Evolutionary conservation across 1,284 basidiomycete species (phyloP).

Genomic region (Malassezia sp.): DNA sequence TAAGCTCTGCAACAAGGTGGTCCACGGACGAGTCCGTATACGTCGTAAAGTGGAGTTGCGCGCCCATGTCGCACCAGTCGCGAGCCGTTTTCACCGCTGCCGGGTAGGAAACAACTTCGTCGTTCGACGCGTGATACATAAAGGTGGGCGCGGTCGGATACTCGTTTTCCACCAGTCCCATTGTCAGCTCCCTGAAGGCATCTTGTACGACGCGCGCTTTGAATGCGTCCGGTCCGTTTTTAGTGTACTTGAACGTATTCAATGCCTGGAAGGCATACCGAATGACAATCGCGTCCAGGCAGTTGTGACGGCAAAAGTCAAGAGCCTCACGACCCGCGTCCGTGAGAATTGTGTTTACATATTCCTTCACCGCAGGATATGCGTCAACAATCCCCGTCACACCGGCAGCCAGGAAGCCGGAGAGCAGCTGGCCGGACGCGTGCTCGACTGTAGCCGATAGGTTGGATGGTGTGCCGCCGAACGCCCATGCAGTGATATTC

Average conservation of each 20-base stretch:
- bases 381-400: constrained; percentile 21
- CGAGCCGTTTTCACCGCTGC: neutral
- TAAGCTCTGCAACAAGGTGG: no score
- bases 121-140: neutral
- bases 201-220: neutral
- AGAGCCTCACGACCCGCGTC: neutral
- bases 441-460: neutral
- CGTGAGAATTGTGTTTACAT: neutral
- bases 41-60: neutral
- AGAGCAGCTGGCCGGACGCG: constrained; percentile 2
- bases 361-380: constrained; percentile 2
- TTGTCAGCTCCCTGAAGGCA: neutral
- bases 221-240: no score
- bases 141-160: neutral
- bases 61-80: constrained; percentile 1
- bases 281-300: neutral
- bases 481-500: neutral
- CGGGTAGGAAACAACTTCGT: neutral
- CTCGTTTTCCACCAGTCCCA: neutral
- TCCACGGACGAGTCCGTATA: no score
- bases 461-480: constrained; percentile 1
- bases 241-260: no score
- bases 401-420: constrained; percentile 30
- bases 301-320: neutral
- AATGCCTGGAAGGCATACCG: neutral